phyloP scores from a whole-genome alignment of 1,284 basidiomycete genomes.

The Pisolithus thermaeus region DNA sequence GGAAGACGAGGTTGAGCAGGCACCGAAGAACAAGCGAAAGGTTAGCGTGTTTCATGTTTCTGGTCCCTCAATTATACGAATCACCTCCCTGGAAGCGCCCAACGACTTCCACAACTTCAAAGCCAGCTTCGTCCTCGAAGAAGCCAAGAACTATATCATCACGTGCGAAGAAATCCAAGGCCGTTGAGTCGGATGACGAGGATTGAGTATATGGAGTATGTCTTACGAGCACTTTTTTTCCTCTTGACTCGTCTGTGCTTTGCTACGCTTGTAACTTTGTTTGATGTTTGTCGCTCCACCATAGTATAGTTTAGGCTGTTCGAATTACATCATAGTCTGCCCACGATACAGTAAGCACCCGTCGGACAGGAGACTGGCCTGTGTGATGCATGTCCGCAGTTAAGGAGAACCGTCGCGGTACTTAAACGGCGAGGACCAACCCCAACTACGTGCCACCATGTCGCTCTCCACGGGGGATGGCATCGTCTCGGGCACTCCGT shows the following conservation, averaged over 20 bases:
- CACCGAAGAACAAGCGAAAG: conserved; percentile 26
- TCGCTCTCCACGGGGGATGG: neutral
- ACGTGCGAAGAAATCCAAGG: conserved; percentile 28
- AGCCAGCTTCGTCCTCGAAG: conserved; percentile 19
- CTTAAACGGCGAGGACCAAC: too few relatives aligned
- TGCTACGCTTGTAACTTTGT: too few relatives aligned
- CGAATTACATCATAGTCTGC: too few relatives aligned
- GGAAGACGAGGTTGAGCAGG: conserved; percentile 20
- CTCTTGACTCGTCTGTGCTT: neutral
- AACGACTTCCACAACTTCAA: conserved; percentile 10
- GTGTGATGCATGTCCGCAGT: too few relatives aligned
- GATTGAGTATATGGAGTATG: conserved; percentile 14
- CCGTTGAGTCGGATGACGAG: conserved; percentile 17
- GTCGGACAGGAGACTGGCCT: too few relatives aligned
- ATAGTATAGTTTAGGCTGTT: too few relatives aligned
- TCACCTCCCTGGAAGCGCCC: conserved; percentile 23
- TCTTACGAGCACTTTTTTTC: neutral
- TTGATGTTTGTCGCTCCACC: too few relatives aligned
- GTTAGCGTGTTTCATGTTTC: conserved; percentile 8
- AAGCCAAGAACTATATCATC: conserved; percentile 22
- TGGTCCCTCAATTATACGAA: neutral
- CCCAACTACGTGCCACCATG: too few relatives aligned
- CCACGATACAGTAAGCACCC: too few relatives aligned
- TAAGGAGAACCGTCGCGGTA: too few relatives aligned
- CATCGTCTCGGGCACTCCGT: neutral